A percentile compares a stretch with the other conserved stretches of the same genome.
These are phyloP conservation scores for Trichoderma polysporum DNA, from an alignment of 2,329 filamentous ascomycete genomes.

Conservation along the genomic window DNA sequence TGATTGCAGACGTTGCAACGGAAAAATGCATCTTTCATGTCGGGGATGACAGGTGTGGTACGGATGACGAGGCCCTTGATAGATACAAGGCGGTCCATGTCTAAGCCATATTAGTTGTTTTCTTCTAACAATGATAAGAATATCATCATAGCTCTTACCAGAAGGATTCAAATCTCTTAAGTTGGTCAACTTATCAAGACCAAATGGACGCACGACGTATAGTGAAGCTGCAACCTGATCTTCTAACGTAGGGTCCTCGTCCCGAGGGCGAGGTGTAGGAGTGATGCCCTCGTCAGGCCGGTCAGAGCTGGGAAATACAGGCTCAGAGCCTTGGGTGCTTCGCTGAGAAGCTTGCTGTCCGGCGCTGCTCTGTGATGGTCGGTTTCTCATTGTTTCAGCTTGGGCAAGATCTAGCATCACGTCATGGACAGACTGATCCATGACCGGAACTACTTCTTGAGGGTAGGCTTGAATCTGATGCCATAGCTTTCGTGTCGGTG, in stretches of 20 bases:
- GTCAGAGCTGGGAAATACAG: slow-evolving; percentile 79
- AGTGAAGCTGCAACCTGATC: slow-evolving; percentile 75
- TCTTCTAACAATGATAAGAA: background rate
- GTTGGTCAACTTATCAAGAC: slow-evolving; percentile 82
- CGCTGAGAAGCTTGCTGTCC: slow-evolving; percentile 46
- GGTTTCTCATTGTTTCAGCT: slow-evolving; percentile 70
- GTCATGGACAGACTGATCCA: slow-evolving; percentile 94
- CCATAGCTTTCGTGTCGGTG: slow-evolving; percentile 89
- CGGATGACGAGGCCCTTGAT: slow-evolving; percentile 96
- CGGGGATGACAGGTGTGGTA: slow-evolving; percentile 92
- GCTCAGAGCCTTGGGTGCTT: slow-evolving; percentile 65
- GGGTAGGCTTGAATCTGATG: slow-evolving; percentile 93
- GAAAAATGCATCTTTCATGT: slow-evolving; percentile 99
- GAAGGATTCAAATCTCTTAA: slow-evolving; percentile 91
- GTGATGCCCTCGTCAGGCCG: slow-evolving; percentile 47
- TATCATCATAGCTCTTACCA: slow-evolving; percentile 44
- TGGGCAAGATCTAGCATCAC: slow-evolving; percentile 87
- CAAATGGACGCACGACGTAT: slow-evolving; percentile 88
- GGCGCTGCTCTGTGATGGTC: slow-evolving; percentile 59
- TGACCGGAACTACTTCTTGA: slow-evolving; percentile 91
- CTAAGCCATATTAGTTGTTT: slow-evolving; percentile 38
- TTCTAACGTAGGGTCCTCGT: slow-evolving; percentile 63
- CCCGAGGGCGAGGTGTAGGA: slow-evolving; percentile 40
- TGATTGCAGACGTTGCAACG: slow-evolving; percentile 91
- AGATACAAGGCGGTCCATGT: slow-evolving; percentile 94